phyloP scores from a whole-genome alignment of 1,284 basidiomycete genomes.

The Cutaneotrichosporon sp. region DNA sequence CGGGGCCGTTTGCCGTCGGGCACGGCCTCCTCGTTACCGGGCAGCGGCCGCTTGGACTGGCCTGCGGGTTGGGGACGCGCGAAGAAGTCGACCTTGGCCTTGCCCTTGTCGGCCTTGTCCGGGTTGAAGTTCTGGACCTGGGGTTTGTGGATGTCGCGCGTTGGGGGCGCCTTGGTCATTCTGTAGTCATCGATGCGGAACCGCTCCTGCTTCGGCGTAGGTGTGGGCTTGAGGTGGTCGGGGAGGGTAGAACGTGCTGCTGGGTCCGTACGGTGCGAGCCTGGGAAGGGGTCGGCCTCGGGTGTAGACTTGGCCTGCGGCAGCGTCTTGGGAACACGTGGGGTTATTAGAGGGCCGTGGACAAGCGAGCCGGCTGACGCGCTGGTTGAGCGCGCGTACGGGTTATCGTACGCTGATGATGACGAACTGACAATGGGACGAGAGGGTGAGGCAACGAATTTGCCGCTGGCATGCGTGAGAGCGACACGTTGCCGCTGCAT shows the following conservation, averaged over 20 bases:
- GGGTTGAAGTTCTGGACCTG: slow-evolving; percentile 24
- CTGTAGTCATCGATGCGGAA: slow-evolving; percentile 14
- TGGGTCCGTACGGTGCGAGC: background rate
- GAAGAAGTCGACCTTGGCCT: slow-evolving; percentile 22
- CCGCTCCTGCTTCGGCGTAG: slow-evolving; percentile 5
- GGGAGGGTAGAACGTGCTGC: background rate
- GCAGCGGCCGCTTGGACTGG: background rate
- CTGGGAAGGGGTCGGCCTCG: background rate
- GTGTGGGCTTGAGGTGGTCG: background rate
- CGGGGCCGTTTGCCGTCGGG: background rate
- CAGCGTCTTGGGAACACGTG: slow-evolving; percentile 21
- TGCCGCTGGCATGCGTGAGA: slow-evolving; percentile 44
- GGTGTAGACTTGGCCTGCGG: background rate
- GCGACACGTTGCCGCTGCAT: slow-evolving; percentile 41
- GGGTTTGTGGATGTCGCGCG: slow-evolving; percentile 17
- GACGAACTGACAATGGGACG: background rate
- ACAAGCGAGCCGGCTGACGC: background rate
- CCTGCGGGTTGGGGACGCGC: background rate
- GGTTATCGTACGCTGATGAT: slow-evolving; percentile 1
- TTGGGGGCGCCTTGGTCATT: background rate
- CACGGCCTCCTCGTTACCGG: background rate
- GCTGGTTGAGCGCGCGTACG: slow-evolving; percentile 1
- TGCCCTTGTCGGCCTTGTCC: slow-evolving; percentile 7
- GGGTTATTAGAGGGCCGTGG: slow-evolving; percentile 5
- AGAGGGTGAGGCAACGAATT: slow-evolving; percentile 34